These are phyloP conservation scores for Hebeloma cylindrosporum DNA, from an alignment of 768 basidiomycete genomes.

Conservation along the genomic window DNA sequence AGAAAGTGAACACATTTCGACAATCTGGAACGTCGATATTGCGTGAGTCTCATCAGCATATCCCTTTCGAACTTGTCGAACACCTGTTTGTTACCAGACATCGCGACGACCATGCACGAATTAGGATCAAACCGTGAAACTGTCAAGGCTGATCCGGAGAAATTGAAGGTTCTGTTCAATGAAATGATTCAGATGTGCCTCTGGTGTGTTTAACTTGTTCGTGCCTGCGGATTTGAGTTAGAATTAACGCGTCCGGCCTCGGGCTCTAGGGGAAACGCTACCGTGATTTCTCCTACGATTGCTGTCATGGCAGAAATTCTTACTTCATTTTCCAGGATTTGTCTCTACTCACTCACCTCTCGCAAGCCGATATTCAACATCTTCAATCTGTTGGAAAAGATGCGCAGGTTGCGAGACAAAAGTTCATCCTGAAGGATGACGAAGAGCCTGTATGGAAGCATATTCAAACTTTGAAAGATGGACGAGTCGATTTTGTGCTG, in stretches of 20 bases:
- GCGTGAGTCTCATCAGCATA: conserved; percentile 46
- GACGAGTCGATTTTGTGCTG: conserved; percentile 80
- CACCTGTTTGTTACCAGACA: conserved; percentile 42
- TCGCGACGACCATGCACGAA: conserved; percentile 71
- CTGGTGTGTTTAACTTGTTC: conserved; percentile 52
- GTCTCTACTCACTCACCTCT: conserved; percentile 84
- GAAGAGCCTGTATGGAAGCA: conserved; percentile 73
- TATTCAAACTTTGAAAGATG: conserved; percentile 53
- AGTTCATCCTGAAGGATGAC: conserved; percentile 85
- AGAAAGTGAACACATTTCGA: conserved; percentile 81
- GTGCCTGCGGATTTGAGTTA: neutral
- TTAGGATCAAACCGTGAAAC: conserved; percentile 41
- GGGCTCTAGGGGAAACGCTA: conserved; percentile 84
- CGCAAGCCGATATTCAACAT: conserved; percentile 76
- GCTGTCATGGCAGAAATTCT: neutral
- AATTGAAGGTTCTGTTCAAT: conserved; percentile 64
- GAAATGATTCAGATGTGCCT: conserved; percentile 92
- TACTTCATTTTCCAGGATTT: conserved; percentile 58
- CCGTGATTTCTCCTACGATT: conserved; percentile 44
- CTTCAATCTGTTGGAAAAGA: conserved; percentile 82
- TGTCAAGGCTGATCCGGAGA: conserved; percentile 47
- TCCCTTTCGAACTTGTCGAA: neutral
- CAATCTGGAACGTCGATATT: conserved; percentile 76
- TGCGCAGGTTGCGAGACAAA: conserved; percentile 72
- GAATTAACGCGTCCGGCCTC: neutral